phyloP scores from a whole-genome alignment of 1,284 basidiomycete species.

The Anthracocystis setariae region DNA sequence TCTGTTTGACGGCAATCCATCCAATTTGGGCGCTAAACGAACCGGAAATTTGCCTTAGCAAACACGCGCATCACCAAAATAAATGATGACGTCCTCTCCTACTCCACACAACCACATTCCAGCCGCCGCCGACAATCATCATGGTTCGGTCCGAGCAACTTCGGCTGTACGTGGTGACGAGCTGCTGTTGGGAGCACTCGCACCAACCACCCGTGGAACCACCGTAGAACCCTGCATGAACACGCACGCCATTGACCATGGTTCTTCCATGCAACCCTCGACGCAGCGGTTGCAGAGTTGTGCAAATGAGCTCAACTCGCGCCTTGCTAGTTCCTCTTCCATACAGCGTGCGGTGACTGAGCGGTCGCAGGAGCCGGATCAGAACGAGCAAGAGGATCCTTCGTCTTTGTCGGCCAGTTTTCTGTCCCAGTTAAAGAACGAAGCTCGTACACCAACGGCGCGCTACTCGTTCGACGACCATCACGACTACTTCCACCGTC shows the following conservation, averaged over 20 bases:
- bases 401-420: constrained; percentile 32
- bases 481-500: constrained; percentile 39
- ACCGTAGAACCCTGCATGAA: constrained; percentile 27
- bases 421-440: constrained; percentile 20
- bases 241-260: not conserved
- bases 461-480: constrained; percentile 50
- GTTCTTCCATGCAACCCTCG: not conserved
- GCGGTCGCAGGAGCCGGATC: not conserved
- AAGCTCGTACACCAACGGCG: constrained; percentile 22
- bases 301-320: too few relatives aligned
- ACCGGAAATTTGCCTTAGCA: constrained; percentile 8
- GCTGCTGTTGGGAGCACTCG: not conserved
- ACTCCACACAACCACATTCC: constrained; percentile 1
- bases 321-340: too few relatives aligned
- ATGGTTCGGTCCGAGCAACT: constrained; percentile 1
- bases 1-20: too few relatives aligned
- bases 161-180: not conserved
- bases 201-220: too few relatives aligned
- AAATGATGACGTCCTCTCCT: constrained; percentile 5
- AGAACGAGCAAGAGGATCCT: constrained; percentile 7
- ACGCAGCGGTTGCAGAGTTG: not conserved
- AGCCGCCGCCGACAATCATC: not conserved
- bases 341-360: too few relatives aligned
- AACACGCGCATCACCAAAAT: constrained; percentile 15
- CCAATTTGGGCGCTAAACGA: too few relatives aligned